A percentile compares a stretch with the other conserved stretches of the same genome.
Evolutionary conservation across 768 basidiomycete species (phyloP).

Genomic region (Leccinum barrowsii): DNA sequence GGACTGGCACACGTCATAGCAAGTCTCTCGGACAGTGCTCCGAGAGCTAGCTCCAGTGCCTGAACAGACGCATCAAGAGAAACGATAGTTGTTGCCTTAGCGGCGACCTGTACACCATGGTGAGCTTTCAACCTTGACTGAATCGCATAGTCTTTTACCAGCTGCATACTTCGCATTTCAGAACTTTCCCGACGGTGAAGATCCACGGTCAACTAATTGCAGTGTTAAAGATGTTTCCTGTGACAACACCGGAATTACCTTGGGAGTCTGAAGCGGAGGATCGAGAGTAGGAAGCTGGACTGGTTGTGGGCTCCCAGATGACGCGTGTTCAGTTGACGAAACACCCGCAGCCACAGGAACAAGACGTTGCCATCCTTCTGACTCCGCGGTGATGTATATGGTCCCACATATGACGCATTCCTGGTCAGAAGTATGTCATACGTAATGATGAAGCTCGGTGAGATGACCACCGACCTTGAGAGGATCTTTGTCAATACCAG

Average conservation of each 20-base stretch:
- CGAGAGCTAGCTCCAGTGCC: conserved; percentile 53
- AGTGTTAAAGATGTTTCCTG: conserved; percentile 3
- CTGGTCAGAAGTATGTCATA: conserved; percentile 34
- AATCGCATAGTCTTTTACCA: conserved; percentile 8
- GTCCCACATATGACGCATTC: conserved; percentile 76
- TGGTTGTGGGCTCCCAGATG: conserved; percentile 16
- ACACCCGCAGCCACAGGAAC: conserved; percentile 27
- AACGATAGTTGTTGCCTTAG: conserved; percentile 9
- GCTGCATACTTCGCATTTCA: conserved; percentile 17
- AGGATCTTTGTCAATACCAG: conserved; percentile 56
- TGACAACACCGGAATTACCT: conserved; percentile 18
- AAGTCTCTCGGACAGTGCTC: conserved; percentile 49
- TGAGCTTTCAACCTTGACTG: conserved; percentile 3
- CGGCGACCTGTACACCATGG: conserved; percentile 13
- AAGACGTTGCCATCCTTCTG: conserved; percentile 46
- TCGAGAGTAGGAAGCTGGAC: conserved; percentile 33
- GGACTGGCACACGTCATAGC: conserved; percentile 39
- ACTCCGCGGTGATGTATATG: conserved; percentile 58
- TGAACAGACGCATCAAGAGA: conserved; percentile 33
- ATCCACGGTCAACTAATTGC: conserved; percentile 20
- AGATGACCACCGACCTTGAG: conserved; percentile 49
- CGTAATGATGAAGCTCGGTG: background rate
- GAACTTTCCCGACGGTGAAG: conserved; percentile 10
- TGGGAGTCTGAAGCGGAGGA: conserved; percentile 26
- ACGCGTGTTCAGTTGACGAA: conserved; percentile 3